Evolutionary conservation across 1,139 yeast species (phyloP).

Genomic region (Arxiozyma slooffiae): DNA sequence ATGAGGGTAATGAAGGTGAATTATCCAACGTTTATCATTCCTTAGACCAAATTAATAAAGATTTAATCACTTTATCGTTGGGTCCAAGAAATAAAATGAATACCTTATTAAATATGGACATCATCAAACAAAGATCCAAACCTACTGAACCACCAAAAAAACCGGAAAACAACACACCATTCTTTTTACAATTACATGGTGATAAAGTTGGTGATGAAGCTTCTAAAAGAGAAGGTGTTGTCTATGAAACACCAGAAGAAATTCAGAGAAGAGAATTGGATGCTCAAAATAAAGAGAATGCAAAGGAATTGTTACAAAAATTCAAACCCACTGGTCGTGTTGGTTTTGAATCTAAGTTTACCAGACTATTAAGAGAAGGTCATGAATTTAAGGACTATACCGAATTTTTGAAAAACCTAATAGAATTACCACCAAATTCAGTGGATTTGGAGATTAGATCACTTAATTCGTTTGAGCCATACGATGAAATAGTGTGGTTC

Average conservation of each 20-base stretch:
- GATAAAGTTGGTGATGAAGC: slow-evolving; percentile 64
- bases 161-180: slow-evolving; percentile 67
- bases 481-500: slow-evolving; percentile 58
- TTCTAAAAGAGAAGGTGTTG: slow-evolving; percentile 45
- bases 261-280: slow-evolving; percentile 11
- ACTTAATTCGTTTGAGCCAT: slow-evolving; percentile 43
- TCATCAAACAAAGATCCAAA: slow-evolving; percentile 75
- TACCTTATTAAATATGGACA: slow-evolving; percentile 71
- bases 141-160: slow-evolving; percentile 85
- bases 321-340: slow-evolving; percentile 29
- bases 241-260: slow-evolving; percentile 15
- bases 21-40: slow-evolving; percentile 42
- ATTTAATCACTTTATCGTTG: slow-evolving; percentile 61
- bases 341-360: slow-evolving; percentile 66
- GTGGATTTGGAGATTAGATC: slow-evolving; percentile 85
- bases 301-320: slow-evolving; percentile 21
- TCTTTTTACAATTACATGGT: slow-evolving; percentile 61
- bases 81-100: slow-evolving; percentile 73
- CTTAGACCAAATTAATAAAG: slow-evolving; percentile 53
- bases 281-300: slow-evolving; percentile 12
- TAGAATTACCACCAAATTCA: slow-evolving; percentile 63
- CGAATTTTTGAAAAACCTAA: slow-evolving; percentile 46
- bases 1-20: slow-evolving; percentile 24
- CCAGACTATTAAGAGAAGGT: slow-evolving; percentile 51
- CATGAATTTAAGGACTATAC: slow-evolving; percentile 35